Percentiles rank a stretch among this genome's conserved stretches.
These are phyloP conservation scores for Avena sativa DNA, from an alignment of 176 grass and related monocot species.

Conservation along the genomic window DNA sequence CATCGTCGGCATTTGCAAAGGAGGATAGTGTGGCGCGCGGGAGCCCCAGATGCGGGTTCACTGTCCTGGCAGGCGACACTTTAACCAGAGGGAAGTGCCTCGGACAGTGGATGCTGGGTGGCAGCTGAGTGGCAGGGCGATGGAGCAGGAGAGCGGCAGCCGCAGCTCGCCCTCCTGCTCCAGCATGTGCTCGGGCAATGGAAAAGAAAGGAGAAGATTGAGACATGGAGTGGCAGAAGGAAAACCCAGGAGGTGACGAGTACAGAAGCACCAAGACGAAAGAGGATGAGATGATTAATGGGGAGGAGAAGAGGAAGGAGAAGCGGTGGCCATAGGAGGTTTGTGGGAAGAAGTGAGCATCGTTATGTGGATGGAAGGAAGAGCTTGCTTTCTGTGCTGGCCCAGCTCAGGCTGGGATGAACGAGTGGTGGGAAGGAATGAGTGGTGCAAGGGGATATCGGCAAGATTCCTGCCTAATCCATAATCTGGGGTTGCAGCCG, in stretches of 20 bases:
- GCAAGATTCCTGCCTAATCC: conserved; percentile 81
- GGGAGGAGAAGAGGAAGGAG: conserved; percentile 48
- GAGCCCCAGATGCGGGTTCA: conserved; percentile 20
- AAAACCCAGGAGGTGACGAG: neutral
- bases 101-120: conserved; percentile 28
- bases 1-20: conserved; percentile 59
- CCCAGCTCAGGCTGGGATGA: conserved; percentile 43
- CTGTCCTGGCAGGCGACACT: conserved; percentile 32
- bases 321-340: conserved; percentile 54
- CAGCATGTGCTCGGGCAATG: conserved; percentile 47
- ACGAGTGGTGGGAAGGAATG: conserved; percentile 62
- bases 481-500: conserved; percentile 49
- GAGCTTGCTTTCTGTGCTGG: conserved; percentile 46
- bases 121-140: conserved; percentile 42
- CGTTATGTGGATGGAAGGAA: conserved; percentile 37
- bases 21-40: conserved; percentile 69
- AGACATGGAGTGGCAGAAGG: conserved; percentile 57
- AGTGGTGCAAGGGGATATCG: conserved; percentile 59
- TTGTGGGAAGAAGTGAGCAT: conserved; percentile 51
- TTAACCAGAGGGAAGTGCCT: conserved; percentile 29
- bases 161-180: conserved; percentile 54
- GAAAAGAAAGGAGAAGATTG: conserved; percentile 78
- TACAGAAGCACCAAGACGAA: conserved; percentile 9
- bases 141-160: conserved; percentile 59
- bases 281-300: conserved; percentile 44